Base-by-base conservation (phyloP, 768 basidiomycete species). In the Kondoa malvinella region DNA sequence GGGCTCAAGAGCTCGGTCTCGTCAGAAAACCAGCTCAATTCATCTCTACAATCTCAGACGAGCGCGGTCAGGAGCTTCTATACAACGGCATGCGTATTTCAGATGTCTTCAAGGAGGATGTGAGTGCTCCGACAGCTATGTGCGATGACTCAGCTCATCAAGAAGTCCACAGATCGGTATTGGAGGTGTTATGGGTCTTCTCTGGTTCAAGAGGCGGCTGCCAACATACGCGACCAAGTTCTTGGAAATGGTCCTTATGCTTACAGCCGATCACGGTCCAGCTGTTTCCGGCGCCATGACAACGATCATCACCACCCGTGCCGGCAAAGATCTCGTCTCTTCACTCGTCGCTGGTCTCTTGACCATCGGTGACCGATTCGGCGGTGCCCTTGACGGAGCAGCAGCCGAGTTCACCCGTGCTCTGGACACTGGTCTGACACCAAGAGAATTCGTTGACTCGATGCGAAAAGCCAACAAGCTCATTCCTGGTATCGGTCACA, bases 21-120 rank as follows among this genome's bases (percentile, higher is more conserved):
- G 92, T 97, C 80, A 87, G 94, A 77, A 97, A 96, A 80, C 95
- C 92, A 25, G 92, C 94, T 50, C 92, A 95, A 1, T 67, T 94
- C 82, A 94, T 95, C 81, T 95, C 92, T 33, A 95, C 95, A 72
- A 99, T 97, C 80, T 95, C 92, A 62, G 95, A 99, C 79, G 95
- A 97, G 82, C 88, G 94, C 76, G 95, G 95, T 0, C 92, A 97
- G 79, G 95, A 99, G 81, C 83, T 99, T 68, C 79, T 99, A 73
- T 99, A 97, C 79, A 91, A 92, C 67, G 95, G 95, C 75, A 97
- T 97, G 92, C 87, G 88, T 73, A 97, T 97, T 77, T 89, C 92
- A 16, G 90, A 97, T 72, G 95, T 97, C 67, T 97, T 99, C 85
- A 90, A 89, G 82, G 92, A 80, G 76, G 74, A 74, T 62, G 71